phyloP scores from a whole-genome alignment of 352 stramenopile genomes.

The Peronospora destructor region DNA sequence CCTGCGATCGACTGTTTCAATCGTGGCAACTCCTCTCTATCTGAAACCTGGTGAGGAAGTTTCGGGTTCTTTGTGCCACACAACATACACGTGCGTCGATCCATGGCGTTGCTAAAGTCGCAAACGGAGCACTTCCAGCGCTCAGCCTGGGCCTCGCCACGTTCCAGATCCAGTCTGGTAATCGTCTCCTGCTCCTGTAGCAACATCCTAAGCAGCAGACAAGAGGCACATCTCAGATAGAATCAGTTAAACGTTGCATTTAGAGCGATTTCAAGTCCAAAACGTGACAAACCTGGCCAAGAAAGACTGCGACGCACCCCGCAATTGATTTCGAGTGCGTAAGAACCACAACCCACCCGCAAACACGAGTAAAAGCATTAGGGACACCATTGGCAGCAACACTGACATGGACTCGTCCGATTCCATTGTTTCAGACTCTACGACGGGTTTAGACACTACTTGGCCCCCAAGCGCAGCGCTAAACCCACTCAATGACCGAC shows the following conservation, averaged over 20 bases:
- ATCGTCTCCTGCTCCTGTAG: constrained; percentile 50
- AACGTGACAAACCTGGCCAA: constrained; percentile 30
- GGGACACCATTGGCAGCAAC: constrained; percentile 58
- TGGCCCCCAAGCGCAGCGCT: constrained; percentile 1
- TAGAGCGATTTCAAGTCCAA: not conserved
- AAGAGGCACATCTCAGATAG: not conserved
- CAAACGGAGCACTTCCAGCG: constrained; percentile 74
- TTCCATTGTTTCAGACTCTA: constrained; percentile 12
- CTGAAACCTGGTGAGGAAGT: constrained; percentile 1
- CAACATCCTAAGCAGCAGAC: constrained; percentile 32
- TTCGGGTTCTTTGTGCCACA: constrained; percentile 66
- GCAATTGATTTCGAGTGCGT: constrained; percentile 36
- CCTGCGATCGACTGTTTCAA: constrained; percentile 30
- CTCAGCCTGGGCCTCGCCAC: constrained; percentile 48
- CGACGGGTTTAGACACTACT: constrained; percentile 4
- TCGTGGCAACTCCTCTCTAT: constrained; percentile 19
- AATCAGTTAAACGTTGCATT: not conserved
- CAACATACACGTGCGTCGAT: constrained; percentile 52
- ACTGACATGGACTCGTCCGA: constrained; percentile 49
- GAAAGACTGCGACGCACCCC: constrained; percentile 36
- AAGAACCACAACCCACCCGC: constrained; percentile 60
- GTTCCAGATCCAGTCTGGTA: constrained; percentile 68
- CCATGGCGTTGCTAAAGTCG: constrained; percentile 69
- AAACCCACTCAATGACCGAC: constrained; percentile 2
- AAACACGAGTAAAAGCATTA: constrained; percentile 63